These are phyloP conservation scores for Trametes sp. DNA, from an alignment of 1,284 basidiomycete genomes.

Conservation along the genomic window DNA sequence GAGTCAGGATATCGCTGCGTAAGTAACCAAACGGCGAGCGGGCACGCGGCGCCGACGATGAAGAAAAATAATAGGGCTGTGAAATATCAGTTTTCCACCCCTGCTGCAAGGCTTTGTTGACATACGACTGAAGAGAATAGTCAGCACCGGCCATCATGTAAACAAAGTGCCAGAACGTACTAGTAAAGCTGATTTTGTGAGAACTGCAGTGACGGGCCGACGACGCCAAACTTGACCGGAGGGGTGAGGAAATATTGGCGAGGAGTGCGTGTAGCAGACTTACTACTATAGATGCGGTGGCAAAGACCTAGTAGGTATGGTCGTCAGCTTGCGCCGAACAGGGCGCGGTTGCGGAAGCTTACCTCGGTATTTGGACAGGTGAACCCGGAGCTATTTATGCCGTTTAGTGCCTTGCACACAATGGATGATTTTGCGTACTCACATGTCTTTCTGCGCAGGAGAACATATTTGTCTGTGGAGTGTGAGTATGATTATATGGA, in stretches of 20 bases:
- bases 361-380: conserved; percentile 53
- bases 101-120: neutral
- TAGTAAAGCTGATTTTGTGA: conserved; percentile 51
- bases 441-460: conserved; percentile 52
- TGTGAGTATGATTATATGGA: no score
- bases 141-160: neutral
- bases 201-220: conserved; percentile 51
- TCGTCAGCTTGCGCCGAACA: conserved; percentile 15
- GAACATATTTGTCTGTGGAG: conserved; percentile 52
- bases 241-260: neutral
- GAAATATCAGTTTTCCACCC: neutral
- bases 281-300: conserved; percentile 41
- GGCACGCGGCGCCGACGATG: conserved; percentile 54
- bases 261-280: conserved; percentile 13
- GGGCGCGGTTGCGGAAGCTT: no score
- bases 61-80: conserved; percentile 53
- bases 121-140: conserved; percentile 30
- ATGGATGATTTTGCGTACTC: conserved; percentile 10
- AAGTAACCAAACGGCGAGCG: conserved; percentile 48
- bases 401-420: no score
- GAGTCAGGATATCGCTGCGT: conserved; percentile 47
- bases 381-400: conserved; percentile 48
- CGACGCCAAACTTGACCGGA: conserved; percentile 46
- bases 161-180: conserved; percentile 30
- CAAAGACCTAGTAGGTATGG: conserved; percentile 39